phyloP scores from a whole-genome alignment of 164 flowering plant species.

The Malania oleifera region DNA sequence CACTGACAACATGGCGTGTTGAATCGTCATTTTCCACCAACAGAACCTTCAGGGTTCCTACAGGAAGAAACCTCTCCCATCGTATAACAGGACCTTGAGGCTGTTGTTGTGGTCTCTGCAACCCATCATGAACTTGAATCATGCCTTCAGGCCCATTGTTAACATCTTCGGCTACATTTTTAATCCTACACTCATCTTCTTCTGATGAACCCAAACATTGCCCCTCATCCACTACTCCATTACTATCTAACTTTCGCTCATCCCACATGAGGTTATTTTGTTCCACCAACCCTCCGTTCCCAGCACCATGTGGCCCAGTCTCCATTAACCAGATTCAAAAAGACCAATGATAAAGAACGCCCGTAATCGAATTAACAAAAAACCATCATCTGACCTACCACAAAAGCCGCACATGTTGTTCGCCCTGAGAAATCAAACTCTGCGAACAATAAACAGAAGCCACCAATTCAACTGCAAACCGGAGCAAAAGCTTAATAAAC shows the following conservation, averaged over 20 bases:
- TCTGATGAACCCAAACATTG: constrained; percentile 19
- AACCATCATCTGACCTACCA: not conserved
- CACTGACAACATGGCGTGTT: constrained; percentile 60
- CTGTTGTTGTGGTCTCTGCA: constrained; percentile 35
- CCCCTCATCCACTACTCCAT: constrained; percentile 19
- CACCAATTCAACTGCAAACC: not conserved
- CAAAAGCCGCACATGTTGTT: not conserved
- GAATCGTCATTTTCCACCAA: constrained; percentile 67
- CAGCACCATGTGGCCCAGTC: constrained; percentile 16
- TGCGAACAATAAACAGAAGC: not conserved
- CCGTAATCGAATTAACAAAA: not conserved
- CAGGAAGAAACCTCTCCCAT: constrained; percentile 67
- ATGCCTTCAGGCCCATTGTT: constrained; percentile 15
- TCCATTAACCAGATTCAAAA: constrained; percentile 31
- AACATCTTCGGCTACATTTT: constrained; percentile 21
- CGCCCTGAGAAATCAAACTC: not conserved
- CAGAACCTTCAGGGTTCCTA: constrained; percentile 48
- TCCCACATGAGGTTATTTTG: constrained; percentile 1
- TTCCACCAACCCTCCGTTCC: constrained; percentile 8
- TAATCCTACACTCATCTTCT: constrained; percentile 35
- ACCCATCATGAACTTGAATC: constrained; percentile 16
- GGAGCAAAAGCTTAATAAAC: not conserved
- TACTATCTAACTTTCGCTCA: constrained; percentile 14
- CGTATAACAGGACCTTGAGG: constrained; percentile 42
- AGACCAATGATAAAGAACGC: constrained; percentile 8